Percentiles rank a stretch among this genome's conserved stretches.
Evolutionary conservation across 1,284 basidiomycete species (phyloP).

Genomic region (Cryptococcus amylolentus): DNA sequence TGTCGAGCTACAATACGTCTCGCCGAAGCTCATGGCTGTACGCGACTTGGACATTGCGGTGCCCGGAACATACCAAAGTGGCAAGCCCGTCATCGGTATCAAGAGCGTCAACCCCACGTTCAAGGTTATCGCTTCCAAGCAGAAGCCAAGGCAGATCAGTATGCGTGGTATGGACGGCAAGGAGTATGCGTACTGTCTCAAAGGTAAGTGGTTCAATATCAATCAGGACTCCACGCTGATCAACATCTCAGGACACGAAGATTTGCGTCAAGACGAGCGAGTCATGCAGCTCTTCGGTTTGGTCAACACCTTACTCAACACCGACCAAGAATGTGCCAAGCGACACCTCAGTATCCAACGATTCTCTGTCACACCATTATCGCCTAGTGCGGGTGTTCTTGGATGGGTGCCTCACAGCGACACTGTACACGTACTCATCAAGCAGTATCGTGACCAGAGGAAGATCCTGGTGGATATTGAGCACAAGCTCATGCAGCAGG

Average conservation of each 20-base stretch:
- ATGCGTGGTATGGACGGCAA: conserved; percentile 88
- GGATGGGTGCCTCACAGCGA: conserved; percentile 98
- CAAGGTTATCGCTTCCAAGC: conserved; percentile 96
- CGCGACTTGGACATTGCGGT: conserved; percentile 90
- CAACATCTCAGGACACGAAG: conserved; percentile 75
- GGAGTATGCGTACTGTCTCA: conserved; percentile 90
- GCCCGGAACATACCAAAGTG: conserved; percentile 91
- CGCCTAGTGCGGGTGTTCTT: conserved; percentile 90
- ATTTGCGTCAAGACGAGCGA: conserved; percentile 96
- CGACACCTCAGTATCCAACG: conserved; percentile 90
- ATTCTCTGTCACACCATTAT: conserved; percentile 90
- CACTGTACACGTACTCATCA: conserved; percentile 95
- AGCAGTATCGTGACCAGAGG: conserved; percentile 88
- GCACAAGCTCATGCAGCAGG: conserved; percentile 95
- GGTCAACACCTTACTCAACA: conserved; percentile 89
- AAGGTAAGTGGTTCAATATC: conserved; percentile 58
- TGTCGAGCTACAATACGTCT: conserved; percentile 95
- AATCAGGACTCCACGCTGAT: neutral
- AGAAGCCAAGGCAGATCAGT: conserved; percentile 85
- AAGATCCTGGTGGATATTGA: conserved; percentile 98
- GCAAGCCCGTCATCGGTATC: conserved; percentile 81
- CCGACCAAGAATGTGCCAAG: conserved; percentile 94
- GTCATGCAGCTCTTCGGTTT: conserved; percentile 99
- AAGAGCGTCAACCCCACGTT: conserved; percentile 78
- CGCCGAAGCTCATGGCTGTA: conserved; percentile 84